phyloP scores from a whole-genome alignment of 2,329 filamentous ascomycete species.

The Verticillium longisporum region DNA sequence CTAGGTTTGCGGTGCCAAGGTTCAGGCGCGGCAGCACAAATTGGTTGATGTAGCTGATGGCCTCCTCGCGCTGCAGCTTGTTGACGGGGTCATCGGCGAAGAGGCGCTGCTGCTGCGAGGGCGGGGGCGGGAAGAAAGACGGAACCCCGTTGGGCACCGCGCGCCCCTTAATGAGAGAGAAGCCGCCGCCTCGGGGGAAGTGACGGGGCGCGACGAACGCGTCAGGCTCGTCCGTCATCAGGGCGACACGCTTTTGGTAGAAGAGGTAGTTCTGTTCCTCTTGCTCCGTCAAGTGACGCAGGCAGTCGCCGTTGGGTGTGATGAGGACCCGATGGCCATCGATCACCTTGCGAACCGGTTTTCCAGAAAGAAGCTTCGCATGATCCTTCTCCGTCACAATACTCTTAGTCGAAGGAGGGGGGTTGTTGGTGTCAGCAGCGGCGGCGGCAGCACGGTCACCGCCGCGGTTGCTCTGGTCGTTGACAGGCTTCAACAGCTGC shows the following conservation, averaged over 20 bases:
- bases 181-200: slow-evolving; percentile 45
- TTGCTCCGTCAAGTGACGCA: slow-evolving; percentile 62
- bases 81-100: slow-evolving; percentile 48
- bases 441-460: slow-evolving; percentile 2
- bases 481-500: slow-evolving; percentile 28
- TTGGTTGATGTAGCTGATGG: slow-evolving; percentile 63
- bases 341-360: slow-evolving; percentile 53
- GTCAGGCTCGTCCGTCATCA: slow-evolving; percentile 42
- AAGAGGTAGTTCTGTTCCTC: slow-evolving; percentile 66
- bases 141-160: slow-evolving; percentile 59
- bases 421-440: slow-evolving; percentile 2
- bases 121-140: slow-evolving; percentile 49
- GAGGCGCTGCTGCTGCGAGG: slow-evolving; percentile 29
- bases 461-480: slow-evolving; percentile 10
- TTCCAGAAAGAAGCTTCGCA: slow-evolving; percentile 44
- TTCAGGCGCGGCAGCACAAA: slow-evolving; percentile 57
- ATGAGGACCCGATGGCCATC: slow-evolving; percentile 64
- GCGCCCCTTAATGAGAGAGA: slow-evolving; percentile 56
- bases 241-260: slow-evolving; percentile 54
- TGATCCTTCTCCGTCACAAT: slow-evolving; percentile 50
- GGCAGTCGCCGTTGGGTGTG: slow-evolving; percentile 68
- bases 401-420: slow-evolving; percentile 29
- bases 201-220: slow-evolving; percentile 51
- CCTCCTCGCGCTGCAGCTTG: slow-evolving; percentile 61
- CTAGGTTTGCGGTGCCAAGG: slow-evolving; percentile 39